Evolutionary conservation across 1,284 basidiomycete genomes (phyloP).

Genomic region (Cystobasidium slooffiae): DNA sequence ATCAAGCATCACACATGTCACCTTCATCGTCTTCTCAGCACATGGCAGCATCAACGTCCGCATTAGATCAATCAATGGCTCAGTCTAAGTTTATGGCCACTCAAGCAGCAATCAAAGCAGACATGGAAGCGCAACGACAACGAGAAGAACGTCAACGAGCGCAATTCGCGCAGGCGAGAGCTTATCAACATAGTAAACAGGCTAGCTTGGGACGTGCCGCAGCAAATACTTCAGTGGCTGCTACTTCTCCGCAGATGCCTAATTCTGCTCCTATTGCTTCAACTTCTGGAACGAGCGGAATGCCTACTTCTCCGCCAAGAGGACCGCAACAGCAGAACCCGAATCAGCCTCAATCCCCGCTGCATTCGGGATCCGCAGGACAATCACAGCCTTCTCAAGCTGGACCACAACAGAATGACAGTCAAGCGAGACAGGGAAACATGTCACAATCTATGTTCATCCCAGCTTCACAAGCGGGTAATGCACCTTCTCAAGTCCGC

Average conservation of each 20-base stretch:
- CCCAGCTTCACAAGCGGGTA: neutral
- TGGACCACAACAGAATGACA: neutral
- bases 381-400: neutral
- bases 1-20: slow-evolving; percentile 1
- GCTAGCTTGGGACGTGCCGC: slow-evolving; percentile 4
- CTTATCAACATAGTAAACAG: slow-evolving; percentile 22
- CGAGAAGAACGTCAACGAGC: slow-evolving; percentile 30
- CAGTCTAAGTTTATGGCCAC: slow-evolving; percentile 35
- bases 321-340: neutral
- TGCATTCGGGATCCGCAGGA: neutral
- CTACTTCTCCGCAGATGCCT: neutral
- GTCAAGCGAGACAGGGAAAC: neutral
- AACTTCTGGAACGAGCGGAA: neutral
- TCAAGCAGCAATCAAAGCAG: slow-evolving; percentile 28
- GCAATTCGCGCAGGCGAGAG: slow-evolving; percentile 16
- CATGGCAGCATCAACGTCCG: slow-evolving; percentile 3
- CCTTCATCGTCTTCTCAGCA: slow-evolving; percentile 14
- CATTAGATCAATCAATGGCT: neutral
- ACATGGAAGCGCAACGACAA: slow-evolving; percentile 20
- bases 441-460: slow-evolving; percentile 25
- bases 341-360: neutral
- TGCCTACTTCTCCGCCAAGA: neutral
- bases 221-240: neutral
- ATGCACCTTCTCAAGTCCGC: neutral
- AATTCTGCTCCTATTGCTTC: neutral